Conservation (phyloP, 768 basidiomycete genomes). For the Podaxis sp. region DNA sequence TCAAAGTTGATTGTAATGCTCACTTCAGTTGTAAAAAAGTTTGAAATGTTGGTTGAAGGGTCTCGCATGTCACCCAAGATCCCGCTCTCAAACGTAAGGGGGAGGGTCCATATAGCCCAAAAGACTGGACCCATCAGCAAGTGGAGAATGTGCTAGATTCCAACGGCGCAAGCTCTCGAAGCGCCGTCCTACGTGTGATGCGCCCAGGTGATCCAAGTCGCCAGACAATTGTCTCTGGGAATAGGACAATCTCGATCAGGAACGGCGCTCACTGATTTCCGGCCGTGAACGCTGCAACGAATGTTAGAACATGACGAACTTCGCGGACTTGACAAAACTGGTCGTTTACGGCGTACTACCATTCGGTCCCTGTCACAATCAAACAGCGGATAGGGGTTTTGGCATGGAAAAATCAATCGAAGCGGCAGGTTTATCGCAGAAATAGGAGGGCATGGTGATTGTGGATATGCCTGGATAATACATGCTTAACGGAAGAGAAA, state of each 20-base stretch:
- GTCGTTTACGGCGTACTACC: neutral
- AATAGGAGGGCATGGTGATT: slow-evolving; percentile 11
- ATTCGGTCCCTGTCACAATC: neutral
- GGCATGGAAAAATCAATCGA: slow-evolving; percentile 38
- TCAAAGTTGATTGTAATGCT: neutral
- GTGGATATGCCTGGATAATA: slow-evolving; percentile 18
- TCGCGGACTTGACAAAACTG: neutral
- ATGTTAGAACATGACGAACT: neutral
- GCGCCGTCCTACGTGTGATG: slow-evolving; percentile 20
- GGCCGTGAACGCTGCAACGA: neutral
- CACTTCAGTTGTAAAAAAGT: neutral
- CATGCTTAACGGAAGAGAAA: slow-evolving; percentile 7
- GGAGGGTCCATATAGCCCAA: neutral
- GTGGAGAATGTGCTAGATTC: neutral
- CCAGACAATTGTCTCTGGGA: neutral
- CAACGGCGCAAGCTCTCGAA: neutral
- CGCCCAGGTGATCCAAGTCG: neutral
- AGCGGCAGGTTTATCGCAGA: neutral
- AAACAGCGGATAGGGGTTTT: slow-evolving; percentile 29
- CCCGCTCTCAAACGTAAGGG: neutral
- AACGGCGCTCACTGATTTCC: neutral
- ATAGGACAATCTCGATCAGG: neutral
- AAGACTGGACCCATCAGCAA: neutral
- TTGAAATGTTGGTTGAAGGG: neutral
- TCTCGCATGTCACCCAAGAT: neutral